These are phyloP conservation scores for Fusarium miscanthi DNA, from an alignment of 2,329 filamentous ascomycete genomes.

Conservation along the genomic window DNA sequence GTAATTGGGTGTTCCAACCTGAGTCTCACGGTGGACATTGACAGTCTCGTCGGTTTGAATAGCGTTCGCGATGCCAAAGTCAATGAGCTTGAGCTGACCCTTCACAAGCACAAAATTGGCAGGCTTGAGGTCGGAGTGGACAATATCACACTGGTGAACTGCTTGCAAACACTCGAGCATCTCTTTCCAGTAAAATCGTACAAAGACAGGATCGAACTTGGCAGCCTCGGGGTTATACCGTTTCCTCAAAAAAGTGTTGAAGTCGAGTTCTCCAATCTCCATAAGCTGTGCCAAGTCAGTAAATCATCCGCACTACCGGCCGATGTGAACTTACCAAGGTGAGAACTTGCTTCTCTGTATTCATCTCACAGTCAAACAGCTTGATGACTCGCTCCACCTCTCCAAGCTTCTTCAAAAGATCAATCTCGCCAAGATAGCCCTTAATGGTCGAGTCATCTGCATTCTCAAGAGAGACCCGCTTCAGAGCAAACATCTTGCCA, in stretches of 20 bases:
- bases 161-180: conserved; percentile 96
- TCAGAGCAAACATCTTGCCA: conserved; percentile 93
- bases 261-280: conserved; percentile 95
- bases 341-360: conserved; percentile 88
- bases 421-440: conserved; percentile 96
- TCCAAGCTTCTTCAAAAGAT: conserved; percentile 82
- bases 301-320: background rate
- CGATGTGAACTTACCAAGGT: conserved; percentile 73
- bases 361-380: conserved; percentile 92
- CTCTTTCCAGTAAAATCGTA: conserved; percentile 99
- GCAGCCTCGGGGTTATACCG: conserved; percentile 78
- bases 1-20: conserved; percentile 97
- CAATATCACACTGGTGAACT: conserved; percentile 90
- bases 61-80: conserved; percentile 98
- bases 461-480: conserved; percentile 90
- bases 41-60: conserved; percentile 96
- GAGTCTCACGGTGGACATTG: conserved; percentile 95
- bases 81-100: conserved; percentile 92
- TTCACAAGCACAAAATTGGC: conserved; percentile 96
- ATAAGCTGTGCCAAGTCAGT: conserved; percentile 72
- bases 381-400: conserved; percentile 91
- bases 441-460: conserved; percentile 85
- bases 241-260: conserved; percentile 84
- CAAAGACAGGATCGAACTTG: conserved; percentile 87
- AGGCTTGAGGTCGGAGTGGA: conserved; percentile 96